Evolutionary conservation across 371 early-diverging fungal species (phyloP), one percentile per base, ranked within the genome.

Genomic region (Parasitella parasitica): DNA sequence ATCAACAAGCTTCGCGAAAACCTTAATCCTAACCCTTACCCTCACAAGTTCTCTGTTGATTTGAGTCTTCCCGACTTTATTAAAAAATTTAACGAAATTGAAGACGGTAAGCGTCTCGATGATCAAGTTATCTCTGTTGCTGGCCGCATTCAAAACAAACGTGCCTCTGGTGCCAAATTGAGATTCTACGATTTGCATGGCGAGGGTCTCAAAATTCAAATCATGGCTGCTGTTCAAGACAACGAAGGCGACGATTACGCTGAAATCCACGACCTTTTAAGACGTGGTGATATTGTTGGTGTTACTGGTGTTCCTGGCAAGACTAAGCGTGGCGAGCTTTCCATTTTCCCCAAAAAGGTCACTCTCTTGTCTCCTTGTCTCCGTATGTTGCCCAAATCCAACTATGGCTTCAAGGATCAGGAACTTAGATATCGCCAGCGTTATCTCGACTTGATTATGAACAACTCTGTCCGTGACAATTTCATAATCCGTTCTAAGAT

Each of bases 391-490:
- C 99, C 99, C 66, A 97, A 92, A 75, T 90, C 92, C 56, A 90
- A 97, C 84, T 97, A 91, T 71, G 98, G 99, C 18, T 90, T 99
- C 82, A 97, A 93, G 85, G 94, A 96, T 66, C 82, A 95, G 77
- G 99, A 99, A 81, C 77, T 91, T 9, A 90, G 98, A 56, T 99
- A 97, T 85, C 94, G 99, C 69, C 94, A 97, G 84, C 94, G 99
- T 71, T 99, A 98, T 78, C 83, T 99, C 57, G 99, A 99, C 83
- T 86, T 99, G 73, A 94, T 99, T 81, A 97, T 99, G 93, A 99
- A 99, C 88, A 87, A 85, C 81, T 77, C 88, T 63, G 97, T 96
- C 34, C 93, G 94, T 66, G 89, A 97, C 75, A 95, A 95, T 84
- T 98, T 99, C 74, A 80, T 93, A 57, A 86, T 86, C 30, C 90